phyloP scores from a whole-genome alignment of 2,329 filamentous ascomycete genomes.

The Cytospora mali region DNA sequence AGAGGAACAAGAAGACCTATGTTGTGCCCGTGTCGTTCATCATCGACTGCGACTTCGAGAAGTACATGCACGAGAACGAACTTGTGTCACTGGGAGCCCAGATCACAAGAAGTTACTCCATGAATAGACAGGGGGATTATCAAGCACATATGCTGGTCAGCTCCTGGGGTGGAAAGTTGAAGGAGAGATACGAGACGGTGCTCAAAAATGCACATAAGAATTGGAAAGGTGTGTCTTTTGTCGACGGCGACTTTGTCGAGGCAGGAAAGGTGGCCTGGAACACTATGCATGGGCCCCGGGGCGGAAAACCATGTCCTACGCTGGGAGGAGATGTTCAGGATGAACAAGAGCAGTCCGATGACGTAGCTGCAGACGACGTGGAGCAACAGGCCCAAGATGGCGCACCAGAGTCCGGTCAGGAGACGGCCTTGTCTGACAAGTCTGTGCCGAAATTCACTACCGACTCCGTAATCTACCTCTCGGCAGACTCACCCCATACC shows the following conservation, averaged over 20 bases:
- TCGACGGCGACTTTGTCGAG: constrained; percentile 72
- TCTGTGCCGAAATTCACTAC: constrained; percentile 39
- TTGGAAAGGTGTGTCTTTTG: constrained; percentile 79
- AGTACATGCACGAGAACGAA: constrained; percentile 86
- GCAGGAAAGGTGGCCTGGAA: constrained; percentile 67
- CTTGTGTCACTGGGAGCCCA: constrained; percentile 80
- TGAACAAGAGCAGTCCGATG: constrained; percentile 29
- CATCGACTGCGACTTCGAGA: constrained; percentile 90
- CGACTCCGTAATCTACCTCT: constrained; percentile 75
- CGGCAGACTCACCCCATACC: constrained; percentile 86
- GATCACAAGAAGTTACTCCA: constrained; percentile 85
- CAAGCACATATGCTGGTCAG: constrained; percentile 75
- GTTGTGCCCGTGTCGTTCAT: constrained; percentile 77
- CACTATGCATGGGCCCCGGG: constrained; percentile 62
- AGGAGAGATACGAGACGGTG: constrained; percentile 77
- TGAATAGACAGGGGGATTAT: constrained; percentile 72
- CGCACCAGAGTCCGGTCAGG: constrained; percentile 35
- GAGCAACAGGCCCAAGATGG: constrained; percentile 34
- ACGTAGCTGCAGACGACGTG: constrained; percentile 16
- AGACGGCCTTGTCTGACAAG: constrained; percentile 32
- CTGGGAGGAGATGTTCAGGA: constrained; percentile 59
- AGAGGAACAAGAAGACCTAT: constrained; percentile 38
- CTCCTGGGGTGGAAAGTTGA: constrained; percentile 75
- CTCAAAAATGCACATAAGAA: constrained; percentile 70
- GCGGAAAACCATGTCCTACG: constrained; percentile 47